phyloP scores from a whole-genome alignment of 2,329 filamentous ascomycete genomes.

The Colletotrichum coccodes region DNA sequence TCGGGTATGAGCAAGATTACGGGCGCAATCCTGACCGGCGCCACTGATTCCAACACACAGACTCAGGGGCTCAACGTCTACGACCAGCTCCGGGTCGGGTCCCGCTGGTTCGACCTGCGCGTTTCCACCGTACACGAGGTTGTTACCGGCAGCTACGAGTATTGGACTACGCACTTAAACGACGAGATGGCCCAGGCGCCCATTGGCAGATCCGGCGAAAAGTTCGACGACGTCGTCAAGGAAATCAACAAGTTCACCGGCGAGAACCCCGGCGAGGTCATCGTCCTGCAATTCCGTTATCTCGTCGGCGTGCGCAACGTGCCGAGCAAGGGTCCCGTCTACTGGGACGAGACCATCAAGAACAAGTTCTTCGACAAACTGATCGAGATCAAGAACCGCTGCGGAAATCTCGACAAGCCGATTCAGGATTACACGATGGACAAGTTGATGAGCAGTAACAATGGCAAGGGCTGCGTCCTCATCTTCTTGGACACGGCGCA shows the following conservation, averaged over 20 bases:
- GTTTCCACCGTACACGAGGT: slow-evolving; percentile 44
- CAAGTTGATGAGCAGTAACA: slow-evolving; percentile 44
- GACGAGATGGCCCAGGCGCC: slow-evolving; percentile 45
- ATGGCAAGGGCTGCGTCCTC: slow-evolving; percentile 45
- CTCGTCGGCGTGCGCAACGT: slow-evolving; percentile 50
- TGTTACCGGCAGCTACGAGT: slow-evolving; percentile 39
- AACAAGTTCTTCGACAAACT: slow-evolving; percentile 55
- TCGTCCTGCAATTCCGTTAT: slow-evolving; percentile 58
- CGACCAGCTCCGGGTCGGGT: slow-evolving; percentile 55
- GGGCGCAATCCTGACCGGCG: slow-evolving; percentile 45
- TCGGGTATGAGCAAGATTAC: slow-evolving; percentile 58
- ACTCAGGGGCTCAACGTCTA: slow-evolving; percentile 56
- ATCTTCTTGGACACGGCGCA: slow-evolving; percentile 41
- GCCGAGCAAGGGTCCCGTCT: slow-evolving; percentile 38
- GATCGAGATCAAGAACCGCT: slow-evolving; percentile 51
- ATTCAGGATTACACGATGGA: slow-evolving; percentile 39
- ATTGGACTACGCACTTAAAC: slow-evolving; percentile 54
- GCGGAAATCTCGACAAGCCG: slow-evolving; percentile 37
- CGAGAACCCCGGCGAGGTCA: slow-evolving; percentile 53
- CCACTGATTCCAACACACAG: slow-evolving; percentile 51
- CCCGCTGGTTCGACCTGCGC: slow-evolving; percentile 59
- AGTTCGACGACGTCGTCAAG: slow-evolving; percentile 51
- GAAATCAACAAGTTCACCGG: slow-evolving; percentile 57
- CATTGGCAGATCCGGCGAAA: slow-evolving; percentile 57
- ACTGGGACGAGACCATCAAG: slow-evolving; percentile 50